A percentile compares a stretch with the other conserved stretches of the same genome.
phyloP scores from a whole-genome alignment of 306 rosid species.

The Acacia crassicarpa region DNA sequence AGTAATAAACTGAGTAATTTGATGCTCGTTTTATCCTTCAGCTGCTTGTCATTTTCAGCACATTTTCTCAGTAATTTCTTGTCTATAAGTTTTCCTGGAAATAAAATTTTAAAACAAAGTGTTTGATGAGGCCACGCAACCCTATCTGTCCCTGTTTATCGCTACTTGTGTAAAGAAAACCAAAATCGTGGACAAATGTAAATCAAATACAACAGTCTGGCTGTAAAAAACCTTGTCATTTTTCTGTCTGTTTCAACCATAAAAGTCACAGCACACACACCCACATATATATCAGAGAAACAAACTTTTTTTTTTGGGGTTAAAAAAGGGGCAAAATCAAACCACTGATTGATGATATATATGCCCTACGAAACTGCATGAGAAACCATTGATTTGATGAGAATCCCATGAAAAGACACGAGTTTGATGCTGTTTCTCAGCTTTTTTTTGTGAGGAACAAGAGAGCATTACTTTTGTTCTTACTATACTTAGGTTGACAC shows the following conservation, averaged over 20 bases:
- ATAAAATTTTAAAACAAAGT: background rate
- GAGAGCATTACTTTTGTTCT: background rate
- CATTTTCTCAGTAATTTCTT: background rate
- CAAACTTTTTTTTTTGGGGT: no score
- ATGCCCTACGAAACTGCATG: background rate
- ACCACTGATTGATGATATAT: constrained; percentile 9
- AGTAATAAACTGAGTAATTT: no score
- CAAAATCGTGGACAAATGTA: constrained; percentile 12
- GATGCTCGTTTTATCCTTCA: background rate
- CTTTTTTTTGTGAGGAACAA: constrained; percentile 2
- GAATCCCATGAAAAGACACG: constrained; percentile 15
- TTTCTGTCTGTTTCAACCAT: background rate
- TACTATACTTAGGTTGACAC: background rate
- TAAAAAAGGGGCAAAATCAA: background rate
- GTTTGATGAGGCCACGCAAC: background rate
- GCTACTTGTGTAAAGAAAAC: background rate
- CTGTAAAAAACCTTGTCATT: background rate
- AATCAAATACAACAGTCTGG: background rate
- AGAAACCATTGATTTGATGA: background rate
- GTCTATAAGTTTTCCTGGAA: background rate
- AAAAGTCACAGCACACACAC: background rate
- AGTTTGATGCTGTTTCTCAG: background rate
- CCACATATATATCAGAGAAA: background rate
- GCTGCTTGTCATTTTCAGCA: background rate
- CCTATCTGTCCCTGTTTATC: background rate